Evolutionary conservation across 2,329 filamentous ascomycete genomes (phyloP).

Genomic region (Aspergillus ochraceus): DNA sequence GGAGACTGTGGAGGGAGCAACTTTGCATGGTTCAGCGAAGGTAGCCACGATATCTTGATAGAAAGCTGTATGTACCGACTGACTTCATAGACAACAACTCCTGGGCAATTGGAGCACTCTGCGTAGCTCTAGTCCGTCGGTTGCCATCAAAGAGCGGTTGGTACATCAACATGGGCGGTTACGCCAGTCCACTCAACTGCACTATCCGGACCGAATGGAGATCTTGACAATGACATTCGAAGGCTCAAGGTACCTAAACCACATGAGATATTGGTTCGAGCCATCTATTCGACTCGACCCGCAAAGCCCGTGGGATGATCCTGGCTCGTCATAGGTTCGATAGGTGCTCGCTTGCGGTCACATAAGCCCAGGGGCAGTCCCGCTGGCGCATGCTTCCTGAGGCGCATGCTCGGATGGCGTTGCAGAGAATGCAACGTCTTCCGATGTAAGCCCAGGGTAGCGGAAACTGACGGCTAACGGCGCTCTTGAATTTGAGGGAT

Average conservation of each 20-base stretch:
- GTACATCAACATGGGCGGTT: too few relatives aligned
- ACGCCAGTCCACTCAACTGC: too few relatives aligned
- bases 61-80: too few relatives aligned
- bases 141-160: too few relatives aligned
- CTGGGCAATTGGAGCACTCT: too few relatives aligned
- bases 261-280: not conserved
- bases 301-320: not conserved
- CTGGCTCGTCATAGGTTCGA: not conserved
- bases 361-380: not conserved
- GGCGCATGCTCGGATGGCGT: not conserved
- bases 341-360: not conserved
- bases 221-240: not conserved
- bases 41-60: too few relatives aligned
- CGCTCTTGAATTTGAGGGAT: not conserved
- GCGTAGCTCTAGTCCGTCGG: too few relatives aligned
- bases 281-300: not conserved
- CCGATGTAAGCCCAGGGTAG: not conserved
- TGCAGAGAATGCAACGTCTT: not conserved
- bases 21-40: too few relatives aligned
- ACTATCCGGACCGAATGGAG: not conserved
- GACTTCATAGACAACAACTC: too few relatives aligned
- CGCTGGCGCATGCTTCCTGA: not conserved
- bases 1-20: not conserved
- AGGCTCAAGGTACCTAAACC: not conserved
- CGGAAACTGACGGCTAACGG: not conserved